Percentiles rank a stretch among this genome's conserved stretches.
Evolutionary conservation across 768 basidiomycete species (phyloP).

Genomic region (Leucocoprinus sp.): DNA sequence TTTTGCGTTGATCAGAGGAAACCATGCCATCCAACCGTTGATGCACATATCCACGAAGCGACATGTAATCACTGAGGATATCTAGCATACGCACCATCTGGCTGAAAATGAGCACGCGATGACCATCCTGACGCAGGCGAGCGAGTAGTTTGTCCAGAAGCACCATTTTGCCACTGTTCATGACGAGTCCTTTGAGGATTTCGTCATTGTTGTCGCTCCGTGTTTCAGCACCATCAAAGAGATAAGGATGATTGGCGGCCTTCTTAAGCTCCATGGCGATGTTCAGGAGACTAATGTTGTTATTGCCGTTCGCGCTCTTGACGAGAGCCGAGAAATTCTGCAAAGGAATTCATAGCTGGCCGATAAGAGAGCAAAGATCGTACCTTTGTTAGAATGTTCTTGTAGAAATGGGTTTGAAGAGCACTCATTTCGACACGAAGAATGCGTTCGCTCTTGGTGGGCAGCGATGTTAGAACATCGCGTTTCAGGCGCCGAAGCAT

Average conservation of each 20-base stretch:
- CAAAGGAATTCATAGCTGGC: background rate
- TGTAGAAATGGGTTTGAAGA: constrained; percentile 96
- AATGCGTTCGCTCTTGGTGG: constrained; percentile 97
- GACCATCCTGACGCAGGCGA: constrained; percentile 83
- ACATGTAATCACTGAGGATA: constrained; percentile 97
- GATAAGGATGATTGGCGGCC: constrained; percentile 94
- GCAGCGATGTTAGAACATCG: constrained; percentile 92
- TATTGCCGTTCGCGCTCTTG: constrained; percentile 82
- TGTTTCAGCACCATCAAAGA: constrained; percentile 93
- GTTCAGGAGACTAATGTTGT: constrained; percentile 92
- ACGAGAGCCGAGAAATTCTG: constrained; percentile 91
- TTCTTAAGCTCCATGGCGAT: constrained; percentile 99
- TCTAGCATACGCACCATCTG: constrained; percentile 99
- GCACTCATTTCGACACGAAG: constrained; percentile 95
- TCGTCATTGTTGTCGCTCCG: constrained; percentile 60
- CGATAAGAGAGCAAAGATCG: constrained; percentile 12
- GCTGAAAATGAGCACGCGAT: constrained; percentile 97
- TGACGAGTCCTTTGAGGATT: constrained; percentile 89
- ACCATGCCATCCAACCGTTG: constrained; percentile 97
- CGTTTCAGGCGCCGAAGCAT: constrained; percentile 95
- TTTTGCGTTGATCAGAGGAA: constrained; percentile 86
- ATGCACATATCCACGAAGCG: constrained; percentile 79
- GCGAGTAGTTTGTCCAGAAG: constrained; percentile 94
- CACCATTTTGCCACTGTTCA: constrained; percentile 98
- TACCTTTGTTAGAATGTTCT: constrained; percentile 93